These are phyloP conservation scores for Thozetella sp. DNA, from an alignment of 495 filamentous ascomycete species.

Conservation along the genomic window DNA sequence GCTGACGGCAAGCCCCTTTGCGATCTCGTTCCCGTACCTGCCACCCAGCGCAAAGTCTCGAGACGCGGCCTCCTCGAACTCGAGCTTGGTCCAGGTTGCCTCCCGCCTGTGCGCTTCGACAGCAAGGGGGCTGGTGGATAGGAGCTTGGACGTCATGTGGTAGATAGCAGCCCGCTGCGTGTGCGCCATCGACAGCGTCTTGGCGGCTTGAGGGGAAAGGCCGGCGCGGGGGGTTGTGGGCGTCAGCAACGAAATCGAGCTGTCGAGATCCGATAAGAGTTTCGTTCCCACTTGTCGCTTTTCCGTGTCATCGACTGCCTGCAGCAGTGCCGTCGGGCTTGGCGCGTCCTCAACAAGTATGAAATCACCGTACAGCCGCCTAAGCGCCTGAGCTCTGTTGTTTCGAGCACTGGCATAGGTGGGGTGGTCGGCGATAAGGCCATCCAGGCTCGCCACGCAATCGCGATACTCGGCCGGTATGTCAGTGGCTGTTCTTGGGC, in stretches of 20 bases:
- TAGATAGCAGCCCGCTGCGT: slow-evolving; percentile 79
- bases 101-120: slow-evolving; percentile 33
- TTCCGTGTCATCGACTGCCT: slow-evolving; percentile 24
- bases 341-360: slow-evolving; percentile 34
- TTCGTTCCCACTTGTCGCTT: slow-evolving; percentile 29
- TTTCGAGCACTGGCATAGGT: slow-evolving; percentile 74
- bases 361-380: slow-evolving; percentile 58
- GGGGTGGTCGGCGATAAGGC: slow-evolving; percentile 59
- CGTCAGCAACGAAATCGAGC: slow-evolving; percentile 68
- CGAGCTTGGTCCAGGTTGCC: slow-evolving; percentile 43
- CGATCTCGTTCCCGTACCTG: slow-evolving; percentile 77
- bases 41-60: slow-evolving; percentile 76
- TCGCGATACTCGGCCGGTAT: slow-evolving; percentile 36
- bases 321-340: slow-evolving; percentile 24
- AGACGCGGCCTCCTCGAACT: slow-evolving; percentile 74
- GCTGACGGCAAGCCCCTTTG: slow-evolving; percentile 72
- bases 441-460: slow-evolving; percentile 44
- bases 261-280: slow-evolving; percentile 61
- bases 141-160: slow-evolving; percentile 59
- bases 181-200: slow-evolving; percentile 68
- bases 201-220: slow-evolving; percentile 62
- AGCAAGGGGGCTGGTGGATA: slow-evolving; percentile 15
- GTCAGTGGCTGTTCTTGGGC: slow-evolving; percentile 21
- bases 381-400: slow-evolving; percentile 74
- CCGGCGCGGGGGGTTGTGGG: slow-evolving; percentile 48